Conservation (phyloP, 352 stramenopile species). For the Phytopythium chamaehyphon region DNA sequence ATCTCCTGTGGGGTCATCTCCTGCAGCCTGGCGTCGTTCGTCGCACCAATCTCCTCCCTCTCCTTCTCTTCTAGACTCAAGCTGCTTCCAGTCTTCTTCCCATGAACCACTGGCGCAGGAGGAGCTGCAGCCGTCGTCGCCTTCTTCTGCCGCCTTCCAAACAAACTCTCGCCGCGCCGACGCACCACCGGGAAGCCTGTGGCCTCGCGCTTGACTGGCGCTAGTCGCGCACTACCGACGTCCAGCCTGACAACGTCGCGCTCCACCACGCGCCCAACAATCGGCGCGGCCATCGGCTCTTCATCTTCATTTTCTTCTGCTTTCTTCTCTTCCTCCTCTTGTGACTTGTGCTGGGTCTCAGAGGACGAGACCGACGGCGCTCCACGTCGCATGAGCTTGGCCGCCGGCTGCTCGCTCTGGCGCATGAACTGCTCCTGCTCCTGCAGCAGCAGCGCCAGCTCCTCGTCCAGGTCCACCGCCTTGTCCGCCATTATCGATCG, state of each 20-base stretch:
- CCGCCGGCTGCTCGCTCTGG: constrained; percentile 47
- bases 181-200: constrained; percentile 60
- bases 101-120: neutral
- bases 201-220: constrained; percentile 14
- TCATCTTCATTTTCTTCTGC: too few species aligned
- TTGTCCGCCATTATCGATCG: too few species aligned
- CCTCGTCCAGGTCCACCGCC: constrained; percentile 62
- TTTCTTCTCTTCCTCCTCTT: constrained; percentile 2
- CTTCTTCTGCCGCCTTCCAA: constrained; percentile 48
- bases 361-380: neutral
- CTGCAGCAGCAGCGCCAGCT: constrained; percentile 71
- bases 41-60: constrained; percentile 47
- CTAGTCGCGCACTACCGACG: constrained; percentile 26
- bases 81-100: neutral
- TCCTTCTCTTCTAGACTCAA: constrained; percentile 27
- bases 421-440: constrained; percentile 80
- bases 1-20: constrained; percentile 75
- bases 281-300: constrained; percentile 19
- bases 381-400: constrained; percentile 45
- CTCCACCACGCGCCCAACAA: constrained; percentile 62
- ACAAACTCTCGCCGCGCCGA: constrained; percentile 60
- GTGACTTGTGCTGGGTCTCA: constrained; percentile 2
- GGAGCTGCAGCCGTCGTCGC: neutral
- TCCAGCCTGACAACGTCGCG: constrained; percentile 43
- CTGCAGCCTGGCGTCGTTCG: constrained; percentile 45